Percentiles rank a stretch among this genome's conserved stretches.
These are phyloP conservation scores for Vanrija humicola DNA, from an alignment of 1,284 basidiomycete species.

Conservation along the genomic window DNA sequence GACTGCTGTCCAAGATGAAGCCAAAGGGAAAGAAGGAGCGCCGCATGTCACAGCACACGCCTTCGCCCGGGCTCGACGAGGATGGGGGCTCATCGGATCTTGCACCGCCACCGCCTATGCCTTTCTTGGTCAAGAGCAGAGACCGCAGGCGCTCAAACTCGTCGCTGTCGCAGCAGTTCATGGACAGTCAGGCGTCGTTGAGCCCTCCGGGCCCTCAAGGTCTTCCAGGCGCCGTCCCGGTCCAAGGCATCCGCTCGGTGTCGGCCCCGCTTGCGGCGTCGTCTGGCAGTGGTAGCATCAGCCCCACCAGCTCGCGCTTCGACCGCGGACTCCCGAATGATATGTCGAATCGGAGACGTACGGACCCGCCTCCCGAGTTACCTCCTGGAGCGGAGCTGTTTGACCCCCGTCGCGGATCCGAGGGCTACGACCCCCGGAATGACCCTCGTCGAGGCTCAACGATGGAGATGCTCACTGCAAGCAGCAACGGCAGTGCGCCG, in stretches of 20 bases:
- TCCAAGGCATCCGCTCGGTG: conserved; percentile 28
- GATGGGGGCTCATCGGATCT: conserved; percentile 54
- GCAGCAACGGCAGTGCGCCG: not conserved
- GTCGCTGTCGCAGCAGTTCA: conserved; percentile 20
- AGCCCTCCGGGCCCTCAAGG: not conserved
- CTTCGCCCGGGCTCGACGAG: conserved; percentile 19
- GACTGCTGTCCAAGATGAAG: conserved; percentile 71
- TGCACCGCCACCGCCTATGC: conserved; percentile 76
- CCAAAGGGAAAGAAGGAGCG: conserved; percentile 50
- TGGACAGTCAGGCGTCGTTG: conserved; percentile 9
- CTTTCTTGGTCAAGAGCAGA: conserved; percentile 64
- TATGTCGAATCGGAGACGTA: conserved; percentile 5
- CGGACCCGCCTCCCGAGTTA: conserved; percentile 10
- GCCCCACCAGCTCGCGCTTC: conserved; percentile 43
- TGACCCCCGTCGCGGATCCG: not conserved
- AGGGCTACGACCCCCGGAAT: no score
- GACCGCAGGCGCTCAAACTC: conserved; percentile 34
- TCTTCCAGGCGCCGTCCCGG: not conserved
- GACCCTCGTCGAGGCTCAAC: conserved; percentile 18
- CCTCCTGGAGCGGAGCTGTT: conserved; percentile 14
- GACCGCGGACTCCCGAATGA: conserved; percentile 5
- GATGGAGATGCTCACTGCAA: conserved; percentile 30
- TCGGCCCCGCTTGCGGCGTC: conserved; percentile 35
- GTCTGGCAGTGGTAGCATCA: conserved; percentile 20
- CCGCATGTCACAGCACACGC: conserved; percentile 61